Evolutionary conservation across 495 filamentous ascomycete species (phyloP), one percentile per base, ranked within the genome.

Genomic region (Xylaria sp.): DNA sequence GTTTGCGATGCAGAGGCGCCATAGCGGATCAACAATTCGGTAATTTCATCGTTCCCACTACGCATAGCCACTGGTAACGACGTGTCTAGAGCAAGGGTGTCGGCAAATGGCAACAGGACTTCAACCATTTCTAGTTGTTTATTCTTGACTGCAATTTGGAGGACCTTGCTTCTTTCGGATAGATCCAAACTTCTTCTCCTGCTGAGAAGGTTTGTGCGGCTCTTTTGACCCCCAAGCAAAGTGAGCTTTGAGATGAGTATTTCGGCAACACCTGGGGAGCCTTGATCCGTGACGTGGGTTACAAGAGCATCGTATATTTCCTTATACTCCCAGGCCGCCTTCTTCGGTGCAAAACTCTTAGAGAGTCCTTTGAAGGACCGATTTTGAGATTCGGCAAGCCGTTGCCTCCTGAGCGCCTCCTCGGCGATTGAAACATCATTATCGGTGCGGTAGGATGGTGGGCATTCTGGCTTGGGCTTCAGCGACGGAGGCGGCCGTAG

Each of bases 111-210:
- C 24, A 81, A 75, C 37, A 86, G 73, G 17, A 86, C 77, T 48
- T 83, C 78, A 40, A 86, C 77, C 84, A 86, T 86, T 46, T 86
- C 84, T 29, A 71, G 44, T 21, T 85, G 83, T 1, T 75, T 77
- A 52, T 82, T 84, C 67, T 82, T 74, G 53, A 85, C 80, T 7
- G 84, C 84, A 48, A 79, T 83, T 35, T 82, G 79, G 43, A 86
- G 72, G 3, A 85, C 72, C 21, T 80, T 77, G 69, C 82, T 82
- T 52, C 80, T 79, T 62, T 85, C 81, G 0, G 73, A 74, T 57
- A 84, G 67, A 43, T 86, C 83, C n/a, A 83, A 52, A 72, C 84
- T 85, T 63, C 74, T 82, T 66, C 80, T 79, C 64, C 84, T 73
- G 43, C 74, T 80, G 12, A 86, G 75, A 11, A 85, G 67, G 61